Evolutionary conservation across 2,329 filamentous ascomycete species (phyloP).

Genomic region (Periconia macrospinosa): DNA sequence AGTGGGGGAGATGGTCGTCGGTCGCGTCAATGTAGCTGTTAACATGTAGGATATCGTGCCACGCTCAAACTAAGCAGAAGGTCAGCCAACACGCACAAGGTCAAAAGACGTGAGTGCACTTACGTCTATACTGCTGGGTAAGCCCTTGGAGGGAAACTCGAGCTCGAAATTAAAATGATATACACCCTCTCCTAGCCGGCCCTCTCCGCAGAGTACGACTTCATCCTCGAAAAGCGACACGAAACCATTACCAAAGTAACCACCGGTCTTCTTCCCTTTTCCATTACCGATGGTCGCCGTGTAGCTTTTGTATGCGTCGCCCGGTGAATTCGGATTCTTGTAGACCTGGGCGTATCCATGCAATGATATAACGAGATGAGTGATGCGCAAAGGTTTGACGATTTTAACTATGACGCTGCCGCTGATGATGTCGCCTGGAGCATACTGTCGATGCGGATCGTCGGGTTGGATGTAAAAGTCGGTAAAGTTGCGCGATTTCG

Average conservation of each 20-base stretch:
- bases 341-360: constrained; percentile 80
- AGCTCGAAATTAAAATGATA: constrained; percentile 81
- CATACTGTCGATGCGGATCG: constrained; percentile 77
- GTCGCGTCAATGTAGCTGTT: constrained; percentile 84
- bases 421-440: constrained; percentile 72
- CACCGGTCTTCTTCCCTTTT: constrained; percentile 54
- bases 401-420: constrained; percentile 74
- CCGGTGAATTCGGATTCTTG: constrained; percentile 67
- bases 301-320: constrained; percentile 54
- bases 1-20: constrained; percentile 81
- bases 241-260: constrained; percentile 74
- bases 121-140: constrained; percentile 96
- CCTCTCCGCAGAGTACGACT: constrained; percentile 76
- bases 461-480: constrained; percentile 79
- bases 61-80: constrained; percentile 77
- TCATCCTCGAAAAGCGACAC: constrained; percentile 84
- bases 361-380: constrained; percentile 76
- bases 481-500: constrained; percentile 65
- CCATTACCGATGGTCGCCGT: constrained; percentile 56
- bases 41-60: constrained; percentile 91
- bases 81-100: constrained; percentile 19
- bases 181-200: constrained; percentile 70
- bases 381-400: constrained; percentile 74
- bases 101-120: constrained; percentile 36
- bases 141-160: constrained; percentile 66